These are phyloP conservation scores for Xylaria sp. DNA, from an alignment of 2,329 filamentous ascomycete genomes.

Conservation along the genomic window DNA sequence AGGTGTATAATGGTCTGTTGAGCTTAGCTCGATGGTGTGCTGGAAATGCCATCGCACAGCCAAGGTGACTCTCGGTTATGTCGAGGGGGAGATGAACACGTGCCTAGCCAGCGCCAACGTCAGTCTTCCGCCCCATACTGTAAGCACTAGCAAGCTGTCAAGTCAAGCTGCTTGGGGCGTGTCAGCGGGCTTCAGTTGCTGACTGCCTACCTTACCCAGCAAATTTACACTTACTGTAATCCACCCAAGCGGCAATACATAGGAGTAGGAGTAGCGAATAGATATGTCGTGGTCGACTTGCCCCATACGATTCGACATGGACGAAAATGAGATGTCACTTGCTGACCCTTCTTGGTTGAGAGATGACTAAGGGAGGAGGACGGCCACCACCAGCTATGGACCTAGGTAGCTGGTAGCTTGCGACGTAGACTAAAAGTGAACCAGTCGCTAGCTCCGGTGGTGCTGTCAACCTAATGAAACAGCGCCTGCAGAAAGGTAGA, in stretches of 20 bases:
- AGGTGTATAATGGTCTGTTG: background rate
- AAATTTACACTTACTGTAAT: background rate
- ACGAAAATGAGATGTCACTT: background rate
- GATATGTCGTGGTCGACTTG: background rate
- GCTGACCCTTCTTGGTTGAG: background rate
- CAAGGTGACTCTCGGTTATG: background rate
- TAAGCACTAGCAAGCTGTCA: constrained; percentile 25
- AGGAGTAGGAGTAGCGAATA: constrained; percentile 13
- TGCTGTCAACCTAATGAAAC: background rate
- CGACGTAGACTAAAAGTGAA: background rate
- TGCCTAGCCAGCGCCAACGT: constrained; percentile 14
- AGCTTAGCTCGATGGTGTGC: background rate
- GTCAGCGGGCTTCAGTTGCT: constrained; percentile 25
- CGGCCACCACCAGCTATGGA: no score
- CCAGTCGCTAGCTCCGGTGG: background rate
- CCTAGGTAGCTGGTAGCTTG: background rate
- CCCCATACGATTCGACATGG: background rate
- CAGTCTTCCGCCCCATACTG: constrained; percentile 14
- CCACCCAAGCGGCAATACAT: constrained; percentile 16
- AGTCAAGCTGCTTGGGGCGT: constrained; percentile 10
- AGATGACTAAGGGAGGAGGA: background rate
- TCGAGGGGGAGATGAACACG: constrained; percentile 15
- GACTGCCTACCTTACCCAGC: constrained; percentile 22
- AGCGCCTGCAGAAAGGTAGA: background rate
- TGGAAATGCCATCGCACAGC: background rate